Base-by-base conservation (phyloP, 148 eudicot genomes). In the Dysphania ambrosioides region DNA sequence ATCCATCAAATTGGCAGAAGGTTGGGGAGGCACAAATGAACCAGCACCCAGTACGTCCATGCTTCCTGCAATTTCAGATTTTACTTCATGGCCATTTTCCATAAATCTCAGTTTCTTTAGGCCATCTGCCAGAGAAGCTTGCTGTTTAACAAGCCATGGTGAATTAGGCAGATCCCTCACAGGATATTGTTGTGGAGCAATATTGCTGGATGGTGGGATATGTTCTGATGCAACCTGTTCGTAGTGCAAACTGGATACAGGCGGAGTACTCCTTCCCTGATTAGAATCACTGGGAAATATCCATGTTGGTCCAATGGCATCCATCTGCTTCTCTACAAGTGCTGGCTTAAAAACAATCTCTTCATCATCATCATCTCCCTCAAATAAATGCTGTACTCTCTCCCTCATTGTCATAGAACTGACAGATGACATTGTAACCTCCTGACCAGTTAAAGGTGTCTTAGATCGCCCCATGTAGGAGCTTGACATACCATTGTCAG, bases 321-420 rank as follows among this genome's bases (percentile, higher is more conserved):
- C 86, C 60, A 69, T 66, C 35, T 75, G 80, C 79, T 82, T 87
- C 63, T 87, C 90, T 29, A 72, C 70, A 21, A 64, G 47, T 8
- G 83, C 68, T 56, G 90, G 90, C 77, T 80, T 83, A 76, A 87
- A 87, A 78, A 87, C 88, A 70, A 87, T 87, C 53, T 74, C 90
- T 72, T 87, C 90, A 53, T 83, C 88, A 2, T 87, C 90, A 41
- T 87, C 90, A 42, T 87, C 90, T 32, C 82, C 85, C 72, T 86
- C 85, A 67, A 72, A 51, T 40, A 63, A 47, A 4, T 74, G 49
- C 41, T 79, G 80, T 6, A 68, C 61, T 34, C 74, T 74, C 56
- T 78, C 79, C 65, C 41, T 77, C 86, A 66, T 70, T 72, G 56
- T 68, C 41, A 36, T 57, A 59, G 80, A 41, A 75, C 68, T 82